These are phyloP conservation scores for Truncatella angustata DNA, from an alignment of 2,329 filamentous ascomycete genomes.

Conservation along the genomic window DNA sequence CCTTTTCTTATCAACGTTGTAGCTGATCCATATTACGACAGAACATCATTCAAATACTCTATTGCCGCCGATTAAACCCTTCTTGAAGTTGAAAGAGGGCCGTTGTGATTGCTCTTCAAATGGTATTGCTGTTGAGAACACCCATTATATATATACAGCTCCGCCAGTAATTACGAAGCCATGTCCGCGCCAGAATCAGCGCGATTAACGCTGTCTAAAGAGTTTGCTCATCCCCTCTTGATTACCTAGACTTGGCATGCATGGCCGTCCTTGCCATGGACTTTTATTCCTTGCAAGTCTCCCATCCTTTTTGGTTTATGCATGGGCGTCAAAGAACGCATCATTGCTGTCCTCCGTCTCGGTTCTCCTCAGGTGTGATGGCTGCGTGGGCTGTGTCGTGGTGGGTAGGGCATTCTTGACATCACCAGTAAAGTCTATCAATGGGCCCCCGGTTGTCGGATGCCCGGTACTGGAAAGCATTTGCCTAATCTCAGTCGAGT, in stretches of 20 bases:
- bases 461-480: constrained; percentile 48
- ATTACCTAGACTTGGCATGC: not conserved
- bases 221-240: not conserved
- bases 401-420: constrained; percentile 49
- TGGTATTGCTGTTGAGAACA: not conserved
- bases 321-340: constrained; percentile 34
- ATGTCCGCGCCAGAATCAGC: not conserved
- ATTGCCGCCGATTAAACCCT: no score
- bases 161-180: not conserved
- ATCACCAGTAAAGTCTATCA: constrained; percentile 57
- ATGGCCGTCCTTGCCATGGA: not conserved
- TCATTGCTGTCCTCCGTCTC: constrained; percentile 36
- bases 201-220: not conserved
- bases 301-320: not conserved
- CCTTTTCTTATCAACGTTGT: no score
- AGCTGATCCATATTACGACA: no score
- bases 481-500: constrained; percentile 37
- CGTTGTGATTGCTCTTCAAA: not conserved
- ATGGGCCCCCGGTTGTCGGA: constrained; percentile 41
- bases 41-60: no score
- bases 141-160: not conserved
- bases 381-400: constrained; percentile 13
- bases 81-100: not conserved
- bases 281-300: not conserved
- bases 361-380: constrained; percentile 25